phyloP scores from a whole-genome alignment of 208 protist genomes.

The Trypanosoma lewisi region DNA sequence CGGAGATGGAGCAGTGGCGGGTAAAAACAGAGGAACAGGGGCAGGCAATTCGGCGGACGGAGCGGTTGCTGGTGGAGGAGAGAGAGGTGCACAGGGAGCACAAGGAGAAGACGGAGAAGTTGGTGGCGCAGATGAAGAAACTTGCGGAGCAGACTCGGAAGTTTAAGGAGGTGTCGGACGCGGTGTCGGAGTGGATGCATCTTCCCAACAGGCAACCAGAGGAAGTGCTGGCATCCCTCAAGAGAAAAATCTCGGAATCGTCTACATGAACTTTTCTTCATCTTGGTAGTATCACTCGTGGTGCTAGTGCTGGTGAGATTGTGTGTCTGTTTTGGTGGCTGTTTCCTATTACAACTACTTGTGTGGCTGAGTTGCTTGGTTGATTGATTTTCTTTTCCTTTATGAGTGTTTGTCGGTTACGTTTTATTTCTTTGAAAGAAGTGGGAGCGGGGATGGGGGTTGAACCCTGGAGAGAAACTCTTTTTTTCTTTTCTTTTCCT shows the following conservation, averaged over 20 bases:
- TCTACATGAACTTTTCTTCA: no score
- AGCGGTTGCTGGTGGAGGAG: conserved; percentile 29
- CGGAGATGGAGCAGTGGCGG: conserved; percentile 42
- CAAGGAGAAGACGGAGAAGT: conserved; percentile 41
- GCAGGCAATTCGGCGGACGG: conserved; percentile 34
- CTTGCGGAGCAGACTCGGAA: conserved; percentile 52
- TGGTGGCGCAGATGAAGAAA: conserved; percentile 37
- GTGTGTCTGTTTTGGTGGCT: no score
- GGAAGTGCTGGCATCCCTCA: conserved; percentile 40
- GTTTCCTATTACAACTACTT: no score
- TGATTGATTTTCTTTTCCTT: neutral
- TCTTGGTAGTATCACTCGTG: no score
- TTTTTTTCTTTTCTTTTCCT: neutral
- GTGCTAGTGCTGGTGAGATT: no score
- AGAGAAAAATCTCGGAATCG: conserved; percentile 21
- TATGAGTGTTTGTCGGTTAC: neutral
- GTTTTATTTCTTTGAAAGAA: neutral
- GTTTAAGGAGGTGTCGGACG: conserved; percentile 40
- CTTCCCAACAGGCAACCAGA: conserved; percentile 35
- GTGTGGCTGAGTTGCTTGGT: no score
- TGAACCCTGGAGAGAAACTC: neutral
- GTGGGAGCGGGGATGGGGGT: neutral
- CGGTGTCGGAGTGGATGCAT: conserved; percentile 24
- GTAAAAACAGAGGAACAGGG: conserved; percentile 55
- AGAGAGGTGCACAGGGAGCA: conserved; percentile 35